Evolutionary conservation across 768 basidiomycete species (phyloP).

Genomic region (Lactifluus pinguis): DNA sequence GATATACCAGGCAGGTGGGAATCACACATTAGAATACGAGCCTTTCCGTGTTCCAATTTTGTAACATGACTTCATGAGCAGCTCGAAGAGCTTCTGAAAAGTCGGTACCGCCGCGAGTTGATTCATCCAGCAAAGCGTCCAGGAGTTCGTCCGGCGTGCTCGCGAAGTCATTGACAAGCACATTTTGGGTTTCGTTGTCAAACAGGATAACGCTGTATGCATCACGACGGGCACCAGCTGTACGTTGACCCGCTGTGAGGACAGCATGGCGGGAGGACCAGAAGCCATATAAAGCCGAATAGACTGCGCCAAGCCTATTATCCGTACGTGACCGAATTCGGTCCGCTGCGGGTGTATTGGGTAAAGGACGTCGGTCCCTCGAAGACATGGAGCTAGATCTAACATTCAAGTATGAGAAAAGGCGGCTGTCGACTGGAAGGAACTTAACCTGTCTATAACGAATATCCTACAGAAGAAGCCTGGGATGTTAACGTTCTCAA

Average conservation of each 20-base stretch:
- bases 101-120: conserved; percentile 33
- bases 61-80: conserved; percentile 33
- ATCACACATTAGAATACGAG: conserved; percentile 5
- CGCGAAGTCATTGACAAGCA: conserved; percentile 38
- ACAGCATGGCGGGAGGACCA: conserved; percentile 29
- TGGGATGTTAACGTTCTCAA: background rate
- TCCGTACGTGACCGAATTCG: conserved; percentile 30
- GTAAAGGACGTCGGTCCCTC: conserved; percentile 37
- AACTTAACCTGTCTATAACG: conserved; percentile 38
- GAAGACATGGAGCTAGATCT: conserved; percentile 45
- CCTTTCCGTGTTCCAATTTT: conserved; percentile 45
- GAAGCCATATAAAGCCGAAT: conserved; percentile 45
- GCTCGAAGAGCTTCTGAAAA: conserved; percentile 33
- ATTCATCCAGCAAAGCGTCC: conserved; percentile 27
- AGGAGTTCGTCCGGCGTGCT: conserved; percentile 40
- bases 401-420: background rate
- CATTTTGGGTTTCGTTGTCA: conserved; percentile 19
- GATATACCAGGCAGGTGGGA: background rate
- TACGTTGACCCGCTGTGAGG: conserved; percentile 21
- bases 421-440: background rate
- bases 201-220: conserved; percentile 51
- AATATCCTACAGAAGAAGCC: conserved; percentile 33
- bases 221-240: conserved; percentile 32
- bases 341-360: conserved; percentile 33
- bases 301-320: conserved; percentile 52